phyloP scores from a whole-genome alignment of 345 rosid genomes.

The Ceriops decandra region DNA sequence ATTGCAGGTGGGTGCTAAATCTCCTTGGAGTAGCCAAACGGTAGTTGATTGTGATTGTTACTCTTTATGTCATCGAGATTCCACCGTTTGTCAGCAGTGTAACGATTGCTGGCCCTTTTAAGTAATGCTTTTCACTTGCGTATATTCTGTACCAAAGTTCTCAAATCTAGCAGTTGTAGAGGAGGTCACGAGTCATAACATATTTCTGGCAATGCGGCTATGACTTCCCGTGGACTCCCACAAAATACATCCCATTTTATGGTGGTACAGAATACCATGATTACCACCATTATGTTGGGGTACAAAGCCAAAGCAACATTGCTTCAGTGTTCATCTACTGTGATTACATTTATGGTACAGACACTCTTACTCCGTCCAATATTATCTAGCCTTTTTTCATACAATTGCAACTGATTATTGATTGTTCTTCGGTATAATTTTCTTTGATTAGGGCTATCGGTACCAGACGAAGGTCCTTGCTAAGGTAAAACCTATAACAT shows the following conservation, averaged over 20 bases:
- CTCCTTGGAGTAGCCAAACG: too few species aligned
- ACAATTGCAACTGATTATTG: slow-evolving; percentile 15
- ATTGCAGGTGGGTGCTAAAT: too few species aligned
- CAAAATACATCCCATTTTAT: slow-evolving; percentile 87
- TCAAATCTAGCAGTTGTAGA: neutral
- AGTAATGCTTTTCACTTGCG: neutral
- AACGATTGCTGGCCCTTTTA: neutral
- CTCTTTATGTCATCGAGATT: neutral
- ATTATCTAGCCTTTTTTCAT: neutral
- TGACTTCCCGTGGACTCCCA: slow-evolving; percentile 86
- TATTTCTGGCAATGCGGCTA: slow-evolving; percentile 41
- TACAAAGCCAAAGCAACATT: slow-evolving; percentile 95
- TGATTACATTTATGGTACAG: slow-evolving; percentile 88
- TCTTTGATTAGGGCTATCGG: slow-evolving; percentile 65
- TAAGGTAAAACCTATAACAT: slow-evolving; percentile 40
- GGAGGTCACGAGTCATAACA: neutral
- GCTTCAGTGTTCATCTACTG: slow-evolving; percentile 96
- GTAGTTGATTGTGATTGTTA: too few species aligned
- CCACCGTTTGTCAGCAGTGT: neutral
- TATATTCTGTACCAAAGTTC: neutral
- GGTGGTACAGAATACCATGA: slow-evolving; percentile 97
- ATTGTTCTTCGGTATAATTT: slow-evolving; percentile 11
- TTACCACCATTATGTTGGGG: slow-evolving; percentile 97
- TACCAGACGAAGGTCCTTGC: slow-evolving; percentile 72
- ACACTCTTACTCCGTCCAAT: slow-evolving; percentile 15